These are phyloP conservation scores for Diplodia seriata DNA, from an alignment of 2,329 filamentous ascomycete species.

Conservation along the genomic window DNA sequence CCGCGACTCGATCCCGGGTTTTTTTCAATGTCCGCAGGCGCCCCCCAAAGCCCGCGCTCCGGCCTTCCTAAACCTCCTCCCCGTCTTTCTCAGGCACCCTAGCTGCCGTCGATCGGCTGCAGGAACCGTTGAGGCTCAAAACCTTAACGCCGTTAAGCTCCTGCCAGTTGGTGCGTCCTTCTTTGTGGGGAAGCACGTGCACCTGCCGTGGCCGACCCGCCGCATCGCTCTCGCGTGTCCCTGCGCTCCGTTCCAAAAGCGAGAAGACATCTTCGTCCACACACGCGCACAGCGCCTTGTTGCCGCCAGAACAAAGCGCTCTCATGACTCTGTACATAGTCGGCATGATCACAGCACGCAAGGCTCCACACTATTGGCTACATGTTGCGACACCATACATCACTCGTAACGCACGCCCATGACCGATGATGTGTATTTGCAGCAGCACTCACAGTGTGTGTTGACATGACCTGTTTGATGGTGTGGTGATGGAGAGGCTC, in stretches of 20 bases:
- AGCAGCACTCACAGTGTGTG: not conserved
- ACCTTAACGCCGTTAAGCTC: slow-evolving; percentile 34
- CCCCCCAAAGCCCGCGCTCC: not conserved
- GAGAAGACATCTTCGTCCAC: slow-evolving; percentile 6
- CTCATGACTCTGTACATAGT: not conserved
- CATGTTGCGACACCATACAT: too few species aligned
- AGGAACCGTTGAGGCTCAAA: slow-evolving; percentile 36
- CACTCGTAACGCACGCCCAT: not conserved
- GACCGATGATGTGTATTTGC: not conserved
- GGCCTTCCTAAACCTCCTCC: slow-evolving; percentile 10
- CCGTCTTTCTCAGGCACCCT: slow-evolving; percentile 33
- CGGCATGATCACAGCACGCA: not conserved
- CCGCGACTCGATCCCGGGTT: slow-evolving; percentile 27
- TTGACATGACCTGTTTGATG: not conserved
- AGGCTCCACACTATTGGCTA: not conserved
- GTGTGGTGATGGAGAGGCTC: slow-evolving; percentile 24
- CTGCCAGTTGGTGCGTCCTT: slow-evolving; percentile 33
- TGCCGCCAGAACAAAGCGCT: not conserved
- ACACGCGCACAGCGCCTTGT: not conserved
- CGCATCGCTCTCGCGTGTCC: slow-evolving; percentile 30
- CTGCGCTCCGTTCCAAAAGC: slow-evolving; percentile 28
- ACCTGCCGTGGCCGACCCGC: slow-evolving; percentile 32
- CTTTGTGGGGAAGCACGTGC: slow-evolving; percentile 36
- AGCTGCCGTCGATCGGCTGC: slow-evolving; percentile 36
- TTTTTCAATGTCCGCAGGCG: slow-evolving; percentile 1